A percentile compares a stretch with the other conserved stretches of the same genome.
These are phyloP conservation scores for Prunus mira DNA, from an alignment of 306 rosid species.

Conservation along the genomic window DNA sequence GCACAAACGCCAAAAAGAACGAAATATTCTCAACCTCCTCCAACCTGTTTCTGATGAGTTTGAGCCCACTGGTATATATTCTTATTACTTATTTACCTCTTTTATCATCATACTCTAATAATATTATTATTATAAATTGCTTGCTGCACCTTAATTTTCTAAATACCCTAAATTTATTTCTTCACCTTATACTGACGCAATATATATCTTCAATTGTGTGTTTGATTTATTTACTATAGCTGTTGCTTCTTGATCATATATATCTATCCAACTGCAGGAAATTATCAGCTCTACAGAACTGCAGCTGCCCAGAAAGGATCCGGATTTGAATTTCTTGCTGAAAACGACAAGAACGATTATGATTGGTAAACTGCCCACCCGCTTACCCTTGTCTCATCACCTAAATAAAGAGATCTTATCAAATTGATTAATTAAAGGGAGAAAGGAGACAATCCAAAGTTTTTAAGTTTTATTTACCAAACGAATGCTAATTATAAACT, in stretches of 20 bases:
- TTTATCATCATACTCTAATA: no score
- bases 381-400: no score
- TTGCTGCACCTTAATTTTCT: no score
- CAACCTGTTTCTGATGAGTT: slow-evolving; percentile 53
- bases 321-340: slow-evolving; percentile 42
- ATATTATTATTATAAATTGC: no score
- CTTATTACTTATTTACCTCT: background rate
- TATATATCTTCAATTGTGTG: no score
- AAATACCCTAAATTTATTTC: no score
- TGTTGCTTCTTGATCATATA: background rate
- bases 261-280: slow-evolving; percentile 32
- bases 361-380: slow-evolving; percentile 50
- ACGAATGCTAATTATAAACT: background rate
- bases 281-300: slow-evolving; percentile 47
- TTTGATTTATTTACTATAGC: background rate
- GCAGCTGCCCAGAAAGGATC: slow-evolving; percentile 57
- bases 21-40: slow-evolving; percentile 37
- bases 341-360: slow-evolving; percentile 56
- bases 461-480: background rate
- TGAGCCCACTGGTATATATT: slow-evolving; percentile 22
- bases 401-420: background rate
- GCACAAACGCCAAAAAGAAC: slow-evolving; percentile 46
- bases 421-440: background rate
- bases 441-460: background rate
- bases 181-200: no score